A percentile compares a stretch with the other conserved stretches of the same genome.
Evolutionary conservation across 352 stramenopile genomes (phyloP).

Genomic region (Pythium pyrilobum): DNA sequence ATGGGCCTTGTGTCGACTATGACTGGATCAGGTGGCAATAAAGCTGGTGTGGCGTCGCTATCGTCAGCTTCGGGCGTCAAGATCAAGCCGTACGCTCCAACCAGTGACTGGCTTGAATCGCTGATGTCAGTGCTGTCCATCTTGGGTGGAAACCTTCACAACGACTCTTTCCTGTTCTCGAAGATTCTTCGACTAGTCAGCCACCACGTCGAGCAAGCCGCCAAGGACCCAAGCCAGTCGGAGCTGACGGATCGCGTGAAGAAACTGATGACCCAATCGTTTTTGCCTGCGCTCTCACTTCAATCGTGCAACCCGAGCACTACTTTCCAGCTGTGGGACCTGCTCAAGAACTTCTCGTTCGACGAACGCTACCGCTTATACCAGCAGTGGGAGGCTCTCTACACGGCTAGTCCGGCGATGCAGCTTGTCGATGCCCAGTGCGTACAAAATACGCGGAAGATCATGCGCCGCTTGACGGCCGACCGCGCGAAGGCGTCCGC

Average conservation of each 20-base stretch:
- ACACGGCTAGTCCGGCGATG: slow-evolving; percentile 49
- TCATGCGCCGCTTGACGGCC: slow-evolving; percentile 79
- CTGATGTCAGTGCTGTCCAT: slow-evolving; percentile 60
- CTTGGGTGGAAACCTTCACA: slow-evolving; percentile 58
- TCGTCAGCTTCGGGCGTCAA: background rate
- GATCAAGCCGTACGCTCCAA: slow-evolving; percentile 29
- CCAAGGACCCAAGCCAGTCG: slow-evolving; percentile 18
- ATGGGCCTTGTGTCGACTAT: slow-evolving; percentile 30
- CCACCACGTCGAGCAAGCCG: slow-evolving; percentile 36
- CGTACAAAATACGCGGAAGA: slow-evolving; percentile 58
- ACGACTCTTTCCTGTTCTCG: slow-evolving; percentile 66
- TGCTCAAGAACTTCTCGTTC: slow-evolving; percentile 72
- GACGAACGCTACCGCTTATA: slow-evolving; percentile 81
- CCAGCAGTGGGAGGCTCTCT: slow-evolving; percentile 67
- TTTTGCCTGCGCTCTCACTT: slow-evolving; percentile 72
- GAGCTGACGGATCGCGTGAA: slow-evolving; percentile 30
- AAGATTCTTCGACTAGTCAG: slow-evolving; percentile 65
- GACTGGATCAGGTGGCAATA: background rate
- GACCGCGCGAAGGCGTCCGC: slow-evolving; percentile 77
- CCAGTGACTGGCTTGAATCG: slow-evolving; percentile 39
- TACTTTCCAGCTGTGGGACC: slow-evolving; percentile 77
- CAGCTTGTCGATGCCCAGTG: slow-evolving; percentile 65
- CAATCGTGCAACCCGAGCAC: slow-evolving; percentile 72
- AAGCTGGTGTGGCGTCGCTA: background rate
- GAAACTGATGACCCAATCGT: slow-evolving; percentile 47